Conservation (phyloP, 2,329 filamentous ascomycete genomes). For the Diatrype stigma region DNA sequence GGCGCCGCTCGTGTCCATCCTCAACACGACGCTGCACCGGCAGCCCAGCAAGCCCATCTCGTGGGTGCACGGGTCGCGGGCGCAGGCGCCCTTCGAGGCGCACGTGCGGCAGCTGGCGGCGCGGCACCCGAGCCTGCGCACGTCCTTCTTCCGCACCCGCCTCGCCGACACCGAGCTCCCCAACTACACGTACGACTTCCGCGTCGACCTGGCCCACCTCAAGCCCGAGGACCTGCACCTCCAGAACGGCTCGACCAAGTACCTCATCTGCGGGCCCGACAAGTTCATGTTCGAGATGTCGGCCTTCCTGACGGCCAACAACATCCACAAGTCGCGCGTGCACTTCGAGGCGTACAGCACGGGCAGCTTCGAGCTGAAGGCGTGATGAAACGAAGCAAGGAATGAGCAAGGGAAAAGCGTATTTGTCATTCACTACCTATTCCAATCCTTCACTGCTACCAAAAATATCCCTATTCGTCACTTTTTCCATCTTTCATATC, state of each 20-base stretch:
- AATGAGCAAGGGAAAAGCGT: too few relatives aligned
- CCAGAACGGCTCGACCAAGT: slow-evolving; percentile 42
- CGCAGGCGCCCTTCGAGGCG: slow-evolving; percentile 48
- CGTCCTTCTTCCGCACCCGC: slow-evolving; percentile 47
- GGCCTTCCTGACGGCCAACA: slow-evolving; percentile 36
- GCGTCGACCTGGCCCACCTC: slow-evolving; percentile 44
- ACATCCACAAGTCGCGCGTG: slow-evolving; percentile 34
- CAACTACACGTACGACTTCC: slow-evolving; percentile 40
- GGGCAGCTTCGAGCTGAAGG: slow-evolving; percentile 35
- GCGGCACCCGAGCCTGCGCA: slow-evolving; percentile 30
- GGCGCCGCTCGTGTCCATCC: slow-evolving; percentile 57
- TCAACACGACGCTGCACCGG: slow-evolving; percentile 47
- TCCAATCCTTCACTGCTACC: too few relatives aligned
- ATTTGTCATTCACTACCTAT: too few relatives aligned
- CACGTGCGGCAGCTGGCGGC: slow-evolving; percentile 43
- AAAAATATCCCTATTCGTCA: too few relatives aligned
- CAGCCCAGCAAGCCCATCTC: slow-evolving; percentile 46
- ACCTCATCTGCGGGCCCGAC: slow-evolving; percentile 52
- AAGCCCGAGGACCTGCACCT: slow-evolving; percentile 42
- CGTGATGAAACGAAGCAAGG: too few relatives aligned
- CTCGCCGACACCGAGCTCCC: slow-evolving; percentile 42
- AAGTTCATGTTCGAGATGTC: slow-evolving; percentile 51
- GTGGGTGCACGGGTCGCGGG: slow-evolving; percentile 56
- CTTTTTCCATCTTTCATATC: too few relatives aligned
- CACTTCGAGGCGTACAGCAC: slow-evolving; percentile 46